phyloP scores from a whole-genome alignment of 2,329 filamentous ascomycete species.

The Botrytis fabae region DNA sequence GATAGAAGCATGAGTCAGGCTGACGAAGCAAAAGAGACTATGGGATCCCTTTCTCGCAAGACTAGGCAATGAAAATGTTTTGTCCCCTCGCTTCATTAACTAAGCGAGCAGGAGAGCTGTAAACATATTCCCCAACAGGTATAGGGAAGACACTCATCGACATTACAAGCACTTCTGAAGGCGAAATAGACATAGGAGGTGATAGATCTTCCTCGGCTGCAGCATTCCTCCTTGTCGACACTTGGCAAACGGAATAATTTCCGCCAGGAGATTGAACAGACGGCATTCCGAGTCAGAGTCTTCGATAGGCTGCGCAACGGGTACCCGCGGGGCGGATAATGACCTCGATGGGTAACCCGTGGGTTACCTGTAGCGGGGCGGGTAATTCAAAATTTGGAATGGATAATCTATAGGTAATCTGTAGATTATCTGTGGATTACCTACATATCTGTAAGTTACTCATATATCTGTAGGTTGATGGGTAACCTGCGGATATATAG shows the following conservation, averaged over 20 bases:
- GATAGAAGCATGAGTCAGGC: background rate
- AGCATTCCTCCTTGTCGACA: background rate
- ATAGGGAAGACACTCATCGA: background rate
- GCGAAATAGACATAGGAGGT: background rate
- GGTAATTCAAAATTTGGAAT: too few relatives aligned
- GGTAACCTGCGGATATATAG: too few relatives aligned
- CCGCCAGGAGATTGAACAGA: background rate
- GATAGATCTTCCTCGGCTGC: background rate
- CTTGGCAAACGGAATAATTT: background rate
- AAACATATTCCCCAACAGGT: background rate
- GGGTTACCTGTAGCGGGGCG: too few relatives aligned
- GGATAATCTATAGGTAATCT: too few relatives aligned
- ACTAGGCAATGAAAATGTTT: background rate
- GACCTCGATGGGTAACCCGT: too few relatives aligned
- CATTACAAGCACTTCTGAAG: background rate
- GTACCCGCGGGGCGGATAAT: too few relatives aligned
- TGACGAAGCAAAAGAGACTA: background rate
- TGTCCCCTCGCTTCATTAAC: background rate
- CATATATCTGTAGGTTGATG: too few relatives aligned
- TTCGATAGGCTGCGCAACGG: too few relatives aligned
- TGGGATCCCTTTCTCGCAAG: background rate
- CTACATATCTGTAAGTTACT: too few relatives aligned
- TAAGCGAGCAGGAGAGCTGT: background rate
- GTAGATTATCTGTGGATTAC: too few relatives aligned
- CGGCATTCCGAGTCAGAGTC: background rate